These are phyloP conservation scores for Mycocentrospora acerina DNA, from an alignment of 2,329 filamentous ascomycete species.

Conservation along the genomic window DNA sequence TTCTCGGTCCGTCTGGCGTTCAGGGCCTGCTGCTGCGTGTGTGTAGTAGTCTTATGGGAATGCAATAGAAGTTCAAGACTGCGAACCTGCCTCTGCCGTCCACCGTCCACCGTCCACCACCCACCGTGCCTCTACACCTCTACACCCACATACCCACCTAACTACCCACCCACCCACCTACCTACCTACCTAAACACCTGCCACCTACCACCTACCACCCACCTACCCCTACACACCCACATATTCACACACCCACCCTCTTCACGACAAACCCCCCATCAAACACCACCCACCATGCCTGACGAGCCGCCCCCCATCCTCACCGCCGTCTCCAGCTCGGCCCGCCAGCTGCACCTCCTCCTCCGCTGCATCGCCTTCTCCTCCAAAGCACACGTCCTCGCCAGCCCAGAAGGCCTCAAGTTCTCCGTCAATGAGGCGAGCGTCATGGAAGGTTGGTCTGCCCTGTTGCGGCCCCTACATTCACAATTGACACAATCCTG, in stretches of 20 bases:
- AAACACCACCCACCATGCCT: constrained; percentile 25
- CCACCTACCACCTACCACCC: constrained; percentile 6
- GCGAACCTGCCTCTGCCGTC: constrained; percentile 18
- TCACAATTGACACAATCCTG: constrained; percentile 4
- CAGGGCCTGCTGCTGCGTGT: constrained; percentile 21
- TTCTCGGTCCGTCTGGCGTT: constrained; percentile 31
- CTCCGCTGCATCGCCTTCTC: constrained; percentile 64
- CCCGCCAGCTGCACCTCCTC: constrained; percentile 69
- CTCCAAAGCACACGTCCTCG: constrained; percentile 66
- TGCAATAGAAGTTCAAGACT: constrained; percentile 37
- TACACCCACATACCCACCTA: constrained; percentile 9
- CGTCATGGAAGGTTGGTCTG: constrained; percentile 76
- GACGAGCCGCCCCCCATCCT: constrained; percentile 58
- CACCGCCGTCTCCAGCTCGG: constrained; percentile 74
- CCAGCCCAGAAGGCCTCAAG: constrained; percentile 80
- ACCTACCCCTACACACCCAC: constrained; percentile 9
- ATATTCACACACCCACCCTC: constrained; percentile 1
- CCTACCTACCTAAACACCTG: constrained; percentile 1
- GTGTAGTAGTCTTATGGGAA: constrained; percentile 44
- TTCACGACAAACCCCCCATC: constrained; percentile 1
- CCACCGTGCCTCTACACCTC: constrained; percentile 12
- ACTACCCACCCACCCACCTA: constrained; percentile 1
- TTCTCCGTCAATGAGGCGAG: constrained; percentile 87
- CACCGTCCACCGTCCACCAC: too few species aligned
- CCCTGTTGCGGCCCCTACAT: background rate